Evolutionary conservation across 2,329 filamentous ascomycete genomes (phyloP).

Genomic region (Phyllosticta capitalensis): DNA sequence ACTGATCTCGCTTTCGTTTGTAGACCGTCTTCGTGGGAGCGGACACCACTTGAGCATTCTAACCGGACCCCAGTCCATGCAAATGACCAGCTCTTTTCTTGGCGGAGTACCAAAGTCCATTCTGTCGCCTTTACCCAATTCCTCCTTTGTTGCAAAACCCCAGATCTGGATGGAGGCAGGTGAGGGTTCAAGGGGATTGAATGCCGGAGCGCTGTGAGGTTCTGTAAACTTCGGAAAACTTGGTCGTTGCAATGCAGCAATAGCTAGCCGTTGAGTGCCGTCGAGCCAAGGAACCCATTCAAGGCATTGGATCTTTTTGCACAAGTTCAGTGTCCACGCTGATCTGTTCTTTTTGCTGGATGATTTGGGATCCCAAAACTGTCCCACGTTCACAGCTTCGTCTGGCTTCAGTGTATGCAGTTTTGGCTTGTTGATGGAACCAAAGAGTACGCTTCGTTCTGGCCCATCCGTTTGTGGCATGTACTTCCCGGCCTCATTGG

Average conservation of each 20-base stretch:
- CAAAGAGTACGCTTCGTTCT: constrained; percentile 38
- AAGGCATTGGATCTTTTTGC: constrained; percentile 41
- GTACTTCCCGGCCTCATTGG: constrained; percentile 33
- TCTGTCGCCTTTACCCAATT: constrained; percentile 21
- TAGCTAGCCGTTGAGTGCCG: constrained; percentile 45
- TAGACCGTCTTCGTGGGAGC: constrained; percentile 22
- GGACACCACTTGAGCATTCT: constrained; percentile 50
- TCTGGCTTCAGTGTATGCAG: constrained; percentile 33
- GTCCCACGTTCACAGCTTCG: constrained; percentile 35
- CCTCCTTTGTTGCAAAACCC: constrained; percentile 36
- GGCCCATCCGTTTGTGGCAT: constrained; percentile 25
- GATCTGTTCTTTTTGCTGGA: constrained; percentile 15
- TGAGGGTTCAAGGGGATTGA: constrained; percentile 19
- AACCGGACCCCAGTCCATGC: constrained; percentile 48
- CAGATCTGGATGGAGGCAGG: constrained; percentile 49
- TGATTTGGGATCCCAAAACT: constrained; percentile 30
- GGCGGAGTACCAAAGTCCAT: constrained; percentile 38
- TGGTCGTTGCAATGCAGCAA: constrained; percentile 27
- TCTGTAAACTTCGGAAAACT: constrained; percentile 23
- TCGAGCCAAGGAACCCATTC: constrained; percentile 35
- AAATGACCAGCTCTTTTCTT: constrained; percentile 41
- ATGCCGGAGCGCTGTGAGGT: constrained; percentile 25
- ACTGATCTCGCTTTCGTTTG: constrained; percentile 20
- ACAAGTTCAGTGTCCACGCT: constrained; percentile 49
- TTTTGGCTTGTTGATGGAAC: constrained; percentile 37